These are phyloP conservation scores for Plasmodium reichenowi DNA, from an alignment of 169 alveolate species.

Conservation along the genomic window DNA sequence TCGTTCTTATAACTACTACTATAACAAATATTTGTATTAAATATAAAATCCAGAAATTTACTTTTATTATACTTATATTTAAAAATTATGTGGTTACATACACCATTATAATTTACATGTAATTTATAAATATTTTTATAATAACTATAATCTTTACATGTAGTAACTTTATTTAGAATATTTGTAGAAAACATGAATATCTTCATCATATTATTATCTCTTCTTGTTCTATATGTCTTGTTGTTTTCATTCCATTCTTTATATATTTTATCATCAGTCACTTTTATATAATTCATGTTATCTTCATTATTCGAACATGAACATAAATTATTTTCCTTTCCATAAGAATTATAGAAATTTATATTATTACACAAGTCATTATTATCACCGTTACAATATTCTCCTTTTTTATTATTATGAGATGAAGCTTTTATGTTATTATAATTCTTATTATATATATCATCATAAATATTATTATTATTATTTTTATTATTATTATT, in stretches of 20 bases:
- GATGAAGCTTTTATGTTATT: too few relatives aligned
- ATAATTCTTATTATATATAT: too few relatives aligned
- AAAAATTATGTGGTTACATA: constrained; percentile 15
- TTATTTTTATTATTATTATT: too few relatives aligned
- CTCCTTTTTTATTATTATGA: too few relatives aligned
- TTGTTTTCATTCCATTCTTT: constrained; percentile 44
- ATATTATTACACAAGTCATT: neutral
- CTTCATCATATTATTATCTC: neutral
- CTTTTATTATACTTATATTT: constrained; percentile 20
- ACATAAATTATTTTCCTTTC: neutral
- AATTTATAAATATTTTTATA: constrained; percentile 49
- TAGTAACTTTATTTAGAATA: constrained; percentile 27
- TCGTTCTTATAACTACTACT: constrained; percentile 14
- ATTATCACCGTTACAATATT: neutral
- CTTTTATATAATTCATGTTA: neutral
- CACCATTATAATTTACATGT: constrained; percentile 47
- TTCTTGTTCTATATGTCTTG: too few relatives aligned
- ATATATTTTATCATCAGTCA: constrained; percentile 3
- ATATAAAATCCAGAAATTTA: constrained; percentile 10
- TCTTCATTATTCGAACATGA: neutral
- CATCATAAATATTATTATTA: too few relatives aligned
- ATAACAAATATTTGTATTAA: constrained; percentile 29
- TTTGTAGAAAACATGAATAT: constrained; percentile 45
- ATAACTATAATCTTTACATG: constrained; percentile 17
- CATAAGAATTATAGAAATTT: neutral